Evolutionary conservation across 1,284 basidiomycete genomes (phyloP).

Genomic region (Austroboletus niveus): DNA sequence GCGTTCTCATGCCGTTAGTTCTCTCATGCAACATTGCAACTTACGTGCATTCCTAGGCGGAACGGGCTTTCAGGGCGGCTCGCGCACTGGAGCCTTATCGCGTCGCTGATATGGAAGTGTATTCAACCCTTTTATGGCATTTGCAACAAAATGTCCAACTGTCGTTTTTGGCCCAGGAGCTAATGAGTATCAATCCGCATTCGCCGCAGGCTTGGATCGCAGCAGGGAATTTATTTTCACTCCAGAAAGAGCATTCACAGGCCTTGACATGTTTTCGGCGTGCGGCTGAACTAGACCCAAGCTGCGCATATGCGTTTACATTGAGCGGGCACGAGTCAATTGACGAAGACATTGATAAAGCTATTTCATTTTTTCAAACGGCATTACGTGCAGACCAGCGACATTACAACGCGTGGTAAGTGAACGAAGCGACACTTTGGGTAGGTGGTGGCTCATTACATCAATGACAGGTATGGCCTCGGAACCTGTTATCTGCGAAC

Average conservation of each 20-base stretch:
- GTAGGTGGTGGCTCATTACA: conserved; percentile 28
- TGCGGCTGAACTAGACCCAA: conserved; percentile 80
- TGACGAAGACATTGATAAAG: conserved; percentile 89
- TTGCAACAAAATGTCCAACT: conserved; percentile 77
- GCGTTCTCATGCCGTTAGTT: conserved; percentile 7
- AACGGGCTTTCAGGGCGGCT: conserved; percentile 81
- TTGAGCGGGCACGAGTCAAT: conserved; percentile 93
- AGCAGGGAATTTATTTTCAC: conserved; percentile 88
- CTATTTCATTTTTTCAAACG: conserved; percentile 85
- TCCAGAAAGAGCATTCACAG: conserved; percentile 87
- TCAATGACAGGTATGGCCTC: conserved; percentile 81
- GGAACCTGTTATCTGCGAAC: conserved; percentile 91
- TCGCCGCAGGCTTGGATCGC: conserved; percentile 93
- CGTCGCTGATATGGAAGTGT: conserved; percentile 88
- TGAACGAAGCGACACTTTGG: conserved; percentile 5
- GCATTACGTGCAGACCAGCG: conserved; percentile 84
- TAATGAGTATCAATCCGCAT: conserved; percentile 77
- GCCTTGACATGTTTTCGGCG: conserved; percentile 90
- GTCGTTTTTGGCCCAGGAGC: conserved; percentile 87
- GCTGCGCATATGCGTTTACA: conserved; percentile 90
- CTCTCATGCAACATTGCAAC: conserved; percentile 20
- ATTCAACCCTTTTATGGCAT: conserved; percentile 94
- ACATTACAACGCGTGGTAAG: conserved; percentile 95
- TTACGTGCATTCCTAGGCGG: conserved; percentile 54
- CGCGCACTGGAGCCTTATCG: conserved; percentile 82